Evolutionary conservation across 2,329 filamentous ascomycete genomes (phyloP), one percentile per base, ranked within the genome.

Genomic region (Claviceps spartinae): DNA sequence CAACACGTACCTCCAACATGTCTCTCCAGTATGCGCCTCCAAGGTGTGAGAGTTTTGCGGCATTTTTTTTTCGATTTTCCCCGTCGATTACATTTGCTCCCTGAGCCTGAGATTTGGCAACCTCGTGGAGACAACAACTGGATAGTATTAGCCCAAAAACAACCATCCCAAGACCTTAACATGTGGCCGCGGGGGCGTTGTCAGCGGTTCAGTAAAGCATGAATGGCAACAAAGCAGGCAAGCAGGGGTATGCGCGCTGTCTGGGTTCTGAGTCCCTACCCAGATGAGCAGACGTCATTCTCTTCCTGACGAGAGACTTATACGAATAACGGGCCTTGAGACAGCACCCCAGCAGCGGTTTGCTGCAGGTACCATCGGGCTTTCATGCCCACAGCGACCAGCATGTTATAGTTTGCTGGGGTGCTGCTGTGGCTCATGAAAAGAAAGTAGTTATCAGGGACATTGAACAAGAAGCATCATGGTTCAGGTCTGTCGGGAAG

Each of bases 261-360:
- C 48, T 44, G 38, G 38, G 20, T 20, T 11, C 18, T 16, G 41
- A 52, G 6, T 34, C 11, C 24, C 43, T 6, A 30, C 3, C 11
- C 30, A 16, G 13, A 14, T 46, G 9, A 18, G n/a, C 9, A 54
- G 42, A 53, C 40, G 45, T 42, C 42, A 37, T 43, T 36, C 38
- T 46, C 22, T 40, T 24, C 34, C 49, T 30, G 20, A 24, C 22
- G 24, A 49, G 36, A 30, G 30, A 34, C 30, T 42, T 18, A 18
- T 49, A 30, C 43, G 48, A 50, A 26, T 20, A 50, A 41, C 43
- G 48, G 18, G 14, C 24, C 26, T 41, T 50, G 48, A 53, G 51
- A 49, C 51, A 47, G 36, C 45, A 46, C 8, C 26, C 44, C 9
- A 8, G 36, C 20, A 49, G 42, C 51, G 49, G 14, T 34, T 53